phyloP scores from a whole-genome alignment of 768 basidiomycete genomes.

The Lentinula raphanica region DNA sequence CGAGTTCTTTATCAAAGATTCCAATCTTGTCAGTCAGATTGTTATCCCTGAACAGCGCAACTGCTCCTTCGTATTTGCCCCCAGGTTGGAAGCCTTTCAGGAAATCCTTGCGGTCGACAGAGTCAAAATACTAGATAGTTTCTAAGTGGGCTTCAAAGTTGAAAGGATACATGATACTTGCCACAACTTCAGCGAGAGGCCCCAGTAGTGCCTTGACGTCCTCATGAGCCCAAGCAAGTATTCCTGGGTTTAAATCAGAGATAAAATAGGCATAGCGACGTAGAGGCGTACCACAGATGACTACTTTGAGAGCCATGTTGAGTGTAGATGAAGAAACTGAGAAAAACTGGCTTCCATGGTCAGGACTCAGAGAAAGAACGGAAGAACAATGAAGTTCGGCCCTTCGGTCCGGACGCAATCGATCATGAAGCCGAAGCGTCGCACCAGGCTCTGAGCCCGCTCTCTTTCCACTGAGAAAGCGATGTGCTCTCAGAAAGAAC shows the following conservation, averaged over 20 bases:
- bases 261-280: background rate
- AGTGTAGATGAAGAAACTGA: background rate
- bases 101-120: constrained; percentile 62
- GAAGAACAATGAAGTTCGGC: background rate
- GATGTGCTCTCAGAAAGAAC: too few relatives aligned
- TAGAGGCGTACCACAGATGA: constrained; percentile 8
- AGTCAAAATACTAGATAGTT: constrained; percentile 46
- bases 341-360: background rate
- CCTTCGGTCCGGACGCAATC: background rate
- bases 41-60: constrained; percentile 80
- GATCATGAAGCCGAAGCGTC: background rate
- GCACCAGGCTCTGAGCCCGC: background rate
- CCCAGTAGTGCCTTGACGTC: constrained; percentile 63
- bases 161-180: constrained; percentile 34
- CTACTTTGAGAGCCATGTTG: constrained; percentile 8
- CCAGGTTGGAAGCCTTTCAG: constrained; percentile 55
- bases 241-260: constrained; percentile 32
- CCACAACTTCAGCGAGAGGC: constrained; percentile 69
- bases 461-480: too few relatives aligned
- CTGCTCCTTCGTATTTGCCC: constrained; percentile 67
- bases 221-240: constrained; percentile 77
- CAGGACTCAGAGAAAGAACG: background rate
- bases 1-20: constrained; percentile 73
- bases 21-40: constrained; percentile 61
- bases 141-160: background rate